phyloP scores from a whole-genome alignment of 2,329 filamentous ascomycete species.

The Metarhizium rileyi region DNA sequence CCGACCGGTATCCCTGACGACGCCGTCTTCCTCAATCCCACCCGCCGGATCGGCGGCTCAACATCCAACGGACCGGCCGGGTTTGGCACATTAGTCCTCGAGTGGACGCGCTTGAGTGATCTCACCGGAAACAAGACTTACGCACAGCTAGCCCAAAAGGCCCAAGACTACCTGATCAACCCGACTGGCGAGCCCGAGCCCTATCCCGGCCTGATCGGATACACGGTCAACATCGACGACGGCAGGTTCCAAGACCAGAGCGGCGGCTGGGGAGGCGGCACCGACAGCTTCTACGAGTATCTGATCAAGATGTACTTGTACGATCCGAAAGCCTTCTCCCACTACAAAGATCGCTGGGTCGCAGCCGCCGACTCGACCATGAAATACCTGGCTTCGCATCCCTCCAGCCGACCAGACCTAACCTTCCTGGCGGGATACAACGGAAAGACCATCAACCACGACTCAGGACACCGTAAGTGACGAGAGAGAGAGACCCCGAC shows the following conservation, averaged over 20 bases:
- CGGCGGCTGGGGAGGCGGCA: conserved; percentile 69
- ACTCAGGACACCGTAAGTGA: conserved; percentile 41
- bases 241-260: conserved; percentile 56
- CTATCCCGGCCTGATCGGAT: conserved; percentile 68
- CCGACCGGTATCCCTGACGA: conserved; percentile 66
- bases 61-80: conserved; percentile 63
- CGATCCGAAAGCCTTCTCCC: conserved; percentile 50
- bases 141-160: conserved; percentile 54
- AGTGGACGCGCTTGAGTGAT: conserved; percentile 76
- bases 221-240: conserved; percentile 50
- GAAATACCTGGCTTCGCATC: conserved; percentile 58
- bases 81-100: conserved; percentile 67
- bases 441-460: conserved; percentile 30
- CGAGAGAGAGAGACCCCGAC: background rate
- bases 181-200: conserved; percentile 53
- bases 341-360: conserved; percentile 67
- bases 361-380: conserved; percentile 68
- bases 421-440: conserved; percentile 59
- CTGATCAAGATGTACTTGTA: conserved; percentile 88
- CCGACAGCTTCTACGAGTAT: conserved; percentile 81
- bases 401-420: conserved; percentile 53
- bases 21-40: conserved; percentile 48
- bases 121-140: conserved; percentile 60
- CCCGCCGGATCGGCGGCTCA: conserved; percentile 36
- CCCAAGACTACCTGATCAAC: conserved; percentile 59